phyloP scores from a whole-genome alignment of 2,329 filamentous ascomycete species.

The Pseudohalonectria lignicola region DNA sequence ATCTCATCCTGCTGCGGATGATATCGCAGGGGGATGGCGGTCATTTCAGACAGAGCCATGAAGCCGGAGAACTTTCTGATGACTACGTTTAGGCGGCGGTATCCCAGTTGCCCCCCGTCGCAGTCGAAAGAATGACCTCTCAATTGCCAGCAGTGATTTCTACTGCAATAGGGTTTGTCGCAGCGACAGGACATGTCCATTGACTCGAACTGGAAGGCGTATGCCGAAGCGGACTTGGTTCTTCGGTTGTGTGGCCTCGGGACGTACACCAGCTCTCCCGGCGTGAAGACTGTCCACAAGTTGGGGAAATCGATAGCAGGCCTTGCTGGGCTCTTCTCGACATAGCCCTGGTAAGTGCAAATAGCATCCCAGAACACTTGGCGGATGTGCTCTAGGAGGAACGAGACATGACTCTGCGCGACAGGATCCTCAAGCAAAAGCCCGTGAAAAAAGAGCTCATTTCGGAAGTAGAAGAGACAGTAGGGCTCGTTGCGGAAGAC shows the following conservation, averaged over 20 bases:
- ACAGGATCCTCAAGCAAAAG: not conserved
- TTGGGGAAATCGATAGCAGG: not conserved
- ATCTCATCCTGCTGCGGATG: not conserved
- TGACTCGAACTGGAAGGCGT: too few species aligned
- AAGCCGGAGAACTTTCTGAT: not conserved
- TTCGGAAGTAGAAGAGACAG: not conserved
- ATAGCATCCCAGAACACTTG: not conserved
- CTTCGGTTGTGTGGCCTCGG: not conserved
- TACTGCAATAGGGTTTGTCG: too few species aligned
- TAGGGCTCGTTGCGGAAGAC: not conserved
- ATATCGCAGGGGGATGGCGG: not conserved
- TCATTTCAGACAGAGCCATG: not conserved
- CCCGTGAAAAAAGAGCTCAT: not conserved
- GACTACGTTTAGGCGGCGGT: too few species aligned
- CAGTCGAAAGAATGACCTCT: too few species aligned
- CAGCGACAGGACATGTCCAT: too few species aligned
- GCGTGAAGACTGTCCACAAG: not conserved
- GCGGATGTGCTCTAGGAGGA: not conserved
- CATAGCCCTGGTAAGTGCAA: not conserved
- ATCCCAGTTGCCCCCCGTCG: too few species aligned
- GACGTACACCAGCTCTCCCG: not conserved
- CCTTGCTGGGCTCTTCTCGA: not conserved
- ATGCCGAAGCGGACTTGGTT: too few species aligned
- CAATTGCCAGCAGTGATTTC: too few species aligned
- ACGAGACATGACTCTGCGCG: not conserved